These are phyloP conservation scores for Cystoderma amianthinum DNA, from an alignment of 768 basidiomycete species.

Conservation along the genomic window DNA sequence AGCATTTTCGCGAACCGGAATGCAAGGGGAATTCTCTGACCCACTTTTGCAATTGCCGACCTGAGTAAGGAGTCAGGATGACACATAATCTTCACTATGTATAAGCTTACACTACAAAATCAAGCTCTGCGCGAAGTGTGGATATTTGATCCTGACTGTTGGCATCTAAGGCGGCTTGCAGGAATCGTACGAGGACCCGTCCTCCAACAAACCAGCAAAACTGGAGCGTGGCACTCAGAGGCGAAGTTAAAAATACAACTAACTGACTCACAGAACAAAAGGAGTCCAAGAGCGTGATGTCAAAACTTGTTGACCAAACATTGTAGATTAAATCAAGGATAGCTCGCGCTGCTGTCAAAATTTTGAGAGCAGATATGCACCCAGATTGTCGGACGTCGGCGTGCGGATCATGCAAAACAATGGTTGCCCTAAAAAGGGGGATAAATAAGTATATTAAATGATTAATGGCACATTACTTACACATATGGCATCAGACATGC, in stretches of 20 bases:
- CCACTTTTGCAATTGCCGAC: conserved; percentile 52
- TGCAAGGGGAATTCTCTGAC: conserved; percentile 62
- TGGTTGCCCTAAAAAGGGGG: conserved; percentile 49
- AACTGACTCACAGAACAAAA: conserved; percentile 55
- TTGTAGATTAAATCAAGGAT: conserved; percentile 63
- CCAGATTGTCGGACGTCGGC: conserved; percentile 50
- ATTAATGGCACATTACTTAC: no score
- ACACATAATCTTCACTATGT: no score
- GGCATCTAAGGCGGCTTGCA: conserved; percentile 55
- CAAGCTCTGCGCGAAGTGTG: conserved; percentile 55
- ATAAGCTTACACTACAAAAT: conserved; percentile 54
- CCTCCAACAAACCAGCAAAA: conserved; percentile 69
- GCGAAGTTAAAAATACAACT: background rate
- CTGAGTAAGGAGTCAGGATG: no score
- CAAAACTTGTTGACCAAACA: conserved; percentile 65
- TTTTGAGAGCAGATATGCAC: conserved; percentile 65
- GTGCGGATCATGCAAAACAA: conserved; percentile 73
- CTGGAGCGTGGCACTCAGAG: conserved; percentile 18
- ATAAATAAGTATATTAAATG: no score
- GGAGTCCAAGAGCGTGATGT: conserved; percentile 62
- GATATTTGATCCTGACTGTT: conserved; percentile 50
- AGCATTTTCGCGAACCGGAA: conserved; percentile 54
- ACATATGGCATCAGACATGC: conserved; percentile 36
- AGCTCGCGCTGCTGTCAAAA: conserved; percentile 58
- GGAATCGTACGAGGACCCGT: conserved; percentile 58